These are phyloP conservation scores for Sequoia sempervirens DNA, from an alignment of 75 land plant species.

Conservation along the genomic window DNA sequence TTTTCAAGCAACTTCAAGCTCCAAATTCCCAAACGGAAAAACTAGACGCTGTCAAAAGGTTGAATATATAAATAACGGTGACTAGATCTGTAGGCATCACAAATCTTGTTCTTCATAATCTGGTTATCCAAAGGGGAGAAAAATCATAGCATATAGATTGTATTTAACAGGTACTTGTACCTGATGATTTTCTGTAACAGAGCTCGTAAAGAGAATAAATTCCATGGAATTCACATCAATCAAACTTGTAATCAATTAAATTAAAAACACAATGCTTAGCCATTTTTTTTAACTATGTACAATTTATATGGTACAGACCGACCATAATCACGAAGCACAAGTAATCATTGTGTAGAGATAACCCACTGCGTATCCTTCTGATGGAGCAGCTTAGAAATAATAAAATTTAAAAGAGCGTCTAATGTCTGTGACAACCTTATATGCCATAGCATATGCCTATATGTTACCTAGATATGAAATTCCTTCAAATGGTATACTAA, in stretches of 20 bases:
- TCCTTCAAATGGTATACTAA: background rate
- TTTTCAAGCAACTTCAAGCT: background rate
- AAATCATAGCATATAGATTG: background rate
- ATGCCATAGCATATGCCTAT: background rate
- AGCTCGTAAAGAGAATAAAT: background rate
- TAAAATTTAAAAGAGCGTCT: background rate
- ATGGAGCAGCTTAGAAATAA: background rate
- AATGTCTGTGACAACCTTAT: background rate
- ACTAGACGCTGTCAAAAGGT: background rate
- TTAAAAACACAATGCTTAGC: background rate
- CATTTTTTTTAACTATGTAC: background rate
- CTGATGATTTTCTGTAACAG: background rate
- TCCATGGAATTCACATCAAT: background rate
- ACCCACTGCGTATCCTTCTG: background rate
- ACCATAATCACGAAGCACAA: background rate
- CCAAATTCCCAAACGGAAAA: background rate
- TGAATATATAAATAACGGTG: background rate
- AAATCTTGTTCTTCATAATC: background rate
- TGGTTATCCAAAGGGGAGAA: background rate
- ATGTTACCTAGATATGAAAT: background rate
- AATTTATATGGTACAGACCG: background rate
- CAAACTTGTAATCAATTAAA: background rate
- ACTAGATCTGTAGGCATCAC: background rate
- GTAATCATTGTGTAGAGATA: background rate
- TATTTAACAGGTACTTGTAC: background rate